Conservation (phyloP, 208 protist genomes). For the Herpetomonas muscarum region DNA sequence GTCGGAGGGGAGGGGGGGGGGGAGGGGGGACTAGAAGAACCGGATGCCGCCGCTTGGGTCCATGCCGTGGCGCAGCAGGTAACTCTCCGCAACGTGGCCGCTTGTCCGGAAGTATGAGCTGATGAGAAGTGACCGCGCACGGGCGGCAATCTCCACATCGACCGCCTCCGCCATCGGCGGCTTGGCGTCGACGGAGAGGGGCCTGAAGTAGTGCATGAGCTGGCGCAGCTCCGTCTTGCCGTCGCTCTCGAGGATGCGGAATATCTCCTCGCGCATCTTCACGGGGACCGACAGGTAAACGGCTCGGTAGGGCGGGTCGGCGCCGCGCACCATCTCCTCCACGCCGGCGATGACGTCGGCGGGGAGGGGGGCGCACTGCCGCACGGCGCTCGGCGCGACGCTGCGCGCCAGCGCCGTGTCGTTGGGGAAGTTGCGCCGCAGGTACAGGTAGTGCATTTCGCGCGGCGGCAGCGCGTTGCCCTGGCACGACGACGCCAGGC, state of each 20-base stretch:
- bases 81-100: constrained; percentile 44
- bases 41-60: constrained; percentile 18
- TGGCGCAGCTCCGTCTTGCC: constrained; percentile 9
- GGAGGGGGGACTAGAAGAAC: constrained; percentile 34
- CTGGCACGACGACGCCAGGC: constrained; percentile 17
- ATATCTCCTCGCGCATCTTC: constrained; percentile 20
- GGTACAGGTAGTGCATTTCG: constrained; percentile 49
- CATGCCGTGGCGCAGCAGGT: constrained; percentile 35
- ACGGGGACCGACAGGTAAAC: constrained; percentile 32
- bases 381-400: constrained; percentile 14
- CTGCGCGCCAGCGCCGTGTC: constrained; percentile 13
- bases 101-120: constrained; percentile 33
- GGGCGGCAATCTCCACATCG: constrained; percentile 33
- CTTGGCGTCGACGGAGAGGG: constrained; percentile 1
- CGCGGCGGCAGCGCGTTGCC: constrained; percentile 6
- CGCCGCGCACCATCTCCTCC: constrained; percentile 1
- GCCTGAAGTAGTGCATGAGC: constrained; percentile 11
- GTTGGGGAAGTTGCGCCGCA: constrained; percentile 30
- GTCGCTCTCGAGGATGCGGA: constrained; percentile 15
- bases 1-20: background rate
- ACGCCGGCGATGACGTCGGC: constrained; percentile 28
- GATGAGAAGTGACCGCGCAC: constrained; percentile 28
- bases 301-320: constrained; percentile 8
- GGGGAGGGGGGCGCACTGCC: constrained; percentile 34
- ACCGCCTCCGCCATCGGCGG: constrained; percentile 31